Evolutionary conservation across 768 basidiomycete species (phyloP).

Genomic region (Suillus lakei): DNA sequence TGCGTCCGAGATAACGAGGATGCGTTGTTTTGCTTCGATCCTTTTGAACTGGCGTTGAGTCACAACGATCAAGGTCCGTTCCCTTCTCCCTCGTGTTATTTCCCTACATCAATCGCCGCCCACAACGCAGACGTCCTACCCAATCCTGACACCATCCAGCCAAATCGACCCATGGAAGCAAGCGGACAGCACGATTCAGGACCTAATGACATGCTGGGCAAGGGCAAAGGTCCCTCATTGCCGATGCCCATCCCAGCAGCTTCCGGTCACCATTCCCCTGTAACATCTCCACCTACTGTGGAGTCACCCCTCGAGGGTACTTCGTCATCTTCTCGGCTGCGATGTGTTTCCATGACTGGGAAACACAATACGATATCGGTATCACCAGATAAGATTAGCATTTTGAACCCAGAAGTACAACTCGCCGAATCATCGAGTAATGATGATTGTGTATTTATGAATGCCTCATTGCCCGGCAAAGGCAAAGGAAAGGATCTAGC

Average conservation of each 20-base stretch:
- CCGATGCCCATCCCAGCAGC: constrained; percentile 55
- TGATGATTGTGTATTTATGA: constrained; percentile 6
- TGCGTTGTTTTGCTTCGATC: constrained; percentile 55
- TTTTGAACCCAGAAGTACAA: background rate
- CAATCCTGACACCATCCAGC: background rate
- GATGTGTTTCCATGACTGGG: background rate
- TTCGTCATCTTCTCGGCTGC: constrained; percentile 20
- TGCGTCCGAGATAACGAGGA: constrained; percentile 62
- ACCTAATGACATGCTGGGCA: constrained; percentile 42
- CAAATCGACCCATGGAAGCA: background rate
- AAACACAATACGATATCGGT: background rate
- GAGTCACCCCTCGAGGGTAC: constrained; percentile 13
- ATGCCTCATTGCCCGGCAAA: constrained; percentile 46
- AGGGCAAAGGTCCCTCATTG: constrained; percentile 61
- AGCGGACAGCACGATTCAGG: constrained; percentile 18
- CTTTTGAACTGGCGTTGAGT: constrained; percentile 39
- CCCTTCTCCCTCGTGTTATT: constrained; percentile 13
- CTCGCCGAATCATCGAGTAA: constrained; percentile 6
- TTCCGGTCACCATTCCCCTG: constrained; percentile 18
- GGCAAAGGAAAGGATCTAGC: constrained; percentile 58
- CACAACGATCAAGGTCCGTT: constrained; percentile 7
- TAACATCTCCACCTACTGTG: background rate
- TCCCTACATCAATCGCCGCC: constrained; percentile 14
- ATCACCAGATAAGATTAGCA: background rate
- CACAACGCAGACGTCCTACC: background rate